Percentiles rank a stretch among this genome's conserved stretches.
Evolutionary conservation across 805 yeast genomes (phyloP).

Genomic region (Candida sonorensis): DNA sequence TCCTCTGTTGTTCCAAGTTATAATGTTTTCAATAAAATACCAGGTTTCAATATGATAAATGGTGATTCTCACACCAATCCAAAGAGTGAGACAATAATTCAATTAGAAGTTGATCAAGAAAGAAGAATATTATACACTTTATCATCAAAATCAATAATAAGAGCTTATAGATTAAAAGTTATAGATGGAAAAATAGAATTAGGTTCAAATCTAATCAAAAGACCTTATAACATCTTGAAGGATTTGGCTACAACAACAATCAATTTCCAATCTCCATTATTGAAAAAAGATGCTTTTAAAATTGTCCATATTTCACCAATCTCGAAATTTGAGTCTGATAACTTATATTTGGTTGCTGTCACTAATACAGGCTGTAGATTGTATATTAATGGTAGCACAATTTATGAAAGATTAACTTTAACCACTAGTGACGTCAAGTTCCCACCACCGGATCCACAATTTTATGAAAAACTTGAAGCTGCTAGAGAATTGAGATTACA

Average conservation of each 20-base stretch:
- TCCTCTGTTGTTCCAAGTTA: conserved; percentile 42
- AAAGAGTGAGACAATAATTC: conserved; percentile 52
- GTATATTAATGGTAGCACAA: conserved; percentile 45
- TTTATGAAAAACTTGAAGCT: conserved; percentile 23
- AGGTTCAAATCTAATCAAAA: conserved; percentile 28
- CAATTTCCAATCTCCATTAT: conserved; percentile 34
- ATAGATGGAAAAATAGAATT: conserved; percentile 29
- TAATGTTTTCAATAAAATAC: conserved; percentile 19
- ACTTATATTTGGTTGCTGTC: conserved; percentile 68
- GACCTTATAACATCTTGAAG: conserved; percentile 40
- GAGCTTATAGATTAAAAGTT: conserved; percentile 59
- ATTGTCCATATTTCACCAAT: conserved; percentile 61
- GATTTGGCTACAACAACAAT: conserved; percentile 35
- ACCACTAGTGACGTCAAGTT: conserved; percentile 35
- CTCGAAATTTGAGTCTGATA: conserved; percentile 55
- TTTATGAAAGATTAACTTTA: conserved; percentile 27
- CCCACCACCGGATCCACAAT: conserved; percentile 34
- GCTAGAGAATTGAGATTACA: conserved; percentile 33
- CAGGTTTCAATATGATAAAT: conserved; percentile 22
- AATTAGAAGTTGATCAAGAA: conserved; percentile 67
- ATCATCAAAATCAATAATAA: conserved; percentile 72
- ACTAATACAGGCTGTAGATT: conserved; percentile 82
- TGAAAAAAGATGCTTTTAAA: conserved; percentile 48
- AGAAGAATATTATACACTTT: conserved; percentile 75
- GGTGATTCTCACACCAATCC: conserved; percentile 13